Percentiles rank a stretch among this genome's conserved stretches.
Conservation (phyloP, 305 asterid genomes). For the Solanum hybrid region DNA sequence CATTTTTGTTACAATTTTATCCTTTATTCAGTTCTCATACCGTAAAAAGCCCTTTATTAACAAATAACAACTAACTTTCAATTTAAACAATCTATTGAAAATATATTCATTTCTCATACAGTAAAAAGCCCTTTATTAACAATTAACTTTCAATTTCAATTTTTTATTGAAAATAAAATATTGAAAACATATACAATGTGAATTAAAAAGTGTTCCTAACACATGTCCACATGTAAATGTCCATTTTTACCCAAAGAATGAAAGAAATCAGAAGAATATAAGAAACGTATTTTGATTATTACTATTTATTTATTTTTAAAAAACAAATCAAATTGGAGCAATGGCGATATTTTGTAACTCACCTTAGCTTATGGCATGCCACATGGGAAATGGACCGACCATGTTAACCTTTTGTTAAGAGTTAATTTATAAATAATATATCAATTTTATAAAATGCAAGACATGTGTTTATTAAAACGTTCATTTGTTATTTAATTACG, state of each 20-base stretch:
- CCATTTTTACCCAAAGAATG: neutral
- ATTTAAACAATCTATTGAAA: no score
- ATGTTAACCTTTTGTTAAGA: neutral
- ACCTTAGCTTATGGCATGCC: neutral
- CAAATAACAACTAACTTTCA: no score
- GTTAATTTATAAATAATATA: neutral
- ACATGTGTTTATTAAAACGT: neutral
- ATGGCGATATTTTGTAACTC: neutral
- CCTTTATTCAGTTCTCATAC: neutral
- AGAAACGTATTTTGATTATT: neutral
- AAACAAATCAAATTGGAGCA: neutral
- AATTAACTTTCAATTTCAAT: neutral
- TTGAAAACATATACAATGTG: neutral
- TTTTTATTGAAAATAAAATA: neutral
- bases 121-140: neutral
- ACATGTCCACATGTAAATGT: neutral
- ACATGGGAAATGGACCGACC: neutral
- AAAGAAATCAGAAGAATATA: neutral
- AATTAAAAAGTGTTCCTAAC: neutral
- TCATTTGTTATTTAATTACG: neutral
- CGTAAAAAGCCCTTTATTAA: neutral
- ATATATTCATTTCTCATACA: neutral
- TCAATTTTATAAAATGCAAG: neutral
- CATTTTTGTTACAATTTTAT: neutral
- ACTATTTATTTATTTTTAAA: neutral